Evolutionary conservation across 2,329 filamentous ascomycete genomes (phyloP), one percentile per base, ranked within the genome.

Genomic region (Aureobasidium melanogenum): DNA sequence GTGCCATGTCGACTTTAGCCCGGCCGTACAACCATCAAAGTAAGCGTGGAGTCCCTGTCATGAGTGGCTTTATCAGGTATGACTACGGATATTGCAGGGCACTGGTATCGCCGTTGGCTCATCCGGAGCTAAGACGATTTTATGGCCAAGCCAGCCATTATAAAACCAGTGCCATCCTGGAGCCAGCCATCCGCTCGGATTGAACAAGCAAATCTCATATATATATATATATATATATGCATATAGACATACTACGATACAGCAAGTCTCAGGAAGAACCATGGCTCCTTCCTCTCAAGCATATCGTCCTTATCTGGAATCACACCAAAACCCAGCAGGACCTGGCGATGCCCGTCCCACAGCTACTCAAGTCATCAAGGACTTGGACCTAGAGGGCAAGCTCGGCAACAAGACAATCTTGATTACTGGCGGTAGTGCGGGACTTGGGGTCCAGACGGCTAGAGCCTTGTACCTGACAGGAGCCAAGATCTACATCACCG

Each of bases 391-490:
- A 17, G 64, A 70, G 9, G 71, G 71, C 46, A 73, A 68, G 22
- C 70, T 76, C 41, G 56, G 60, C 1, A 72, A 69, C 52, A 76
- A 75, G 51, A 71, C 74, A n/a, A 67, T 74, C 12, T 63, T 79
- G n/a, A 71, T 80, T 47, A 79, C 78, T 0, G 78, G 78, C 22
- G 69, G 67, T 68, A 77, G 76, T 0, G 70, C 74, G 15, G 78
- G 77, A 1, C 70, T 80, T 24, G 78, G 78, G 10, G 63, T 75
- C 30, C 74, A 79, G 62, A 79, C 77, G 2, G 76, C 71, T 2
- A 71, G 72, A n/a, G 79, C 79, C 1, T 70, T 82, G 14, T 70
- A 69, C 54, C 66, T 73, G 17, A 77, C 80, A 0, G 79, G 79
- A 6, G 78, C 78, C 17, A 76, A 69, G 32, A 64, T 80, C 46